phyloP scores from a whole-genome alignment of 2,329 filamentous ascomycete genomes.

The Trichoderma sp. region DNA sequence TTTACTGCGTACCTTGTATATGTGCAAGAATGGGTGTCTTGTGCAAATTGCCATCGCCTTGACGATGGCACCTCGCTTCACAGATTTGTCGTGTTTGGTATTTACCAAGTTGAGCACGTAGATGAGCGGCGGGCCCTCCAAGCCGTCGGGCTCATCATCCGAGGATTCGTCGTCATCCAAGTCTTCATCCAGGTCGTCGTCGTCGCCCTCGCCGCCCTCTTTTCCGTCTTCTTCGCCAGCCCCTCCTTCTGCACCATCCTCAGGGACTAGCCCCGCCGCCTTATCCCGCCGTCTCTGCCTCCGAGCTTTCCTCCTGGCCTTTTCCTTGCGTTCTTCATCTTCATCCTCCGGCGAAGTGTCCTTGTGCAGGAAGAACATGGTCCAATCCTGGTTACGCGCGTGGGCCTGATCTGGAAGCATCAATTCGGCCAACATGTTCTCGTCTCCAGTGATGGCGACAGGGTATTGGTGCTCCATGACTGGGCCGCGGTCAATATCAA shows the following conservation, averaged over 20 bases:
- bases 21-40: conserved; percentile 93
- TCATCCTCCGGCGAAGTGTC: conserved; percentile 83
- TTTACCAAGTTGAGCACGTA: conserved; percentile 98
- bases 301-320: conserved; percentile 49
- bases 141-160: conserved; percentile 63
- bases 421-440: conserved; percentile 95
- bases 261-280: conserved; percentile 46
- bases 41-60: conserved; percentile 99
- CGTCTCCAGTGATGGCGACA: conserved; percentile 89
- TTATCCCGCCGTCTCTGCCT: conserved; percentile 52
- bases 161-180: conserved; percentile 51
- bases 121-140: conserved; percentile 85
- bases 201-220: conserved; percentile 43
- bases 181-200: conserved; percentile 51
- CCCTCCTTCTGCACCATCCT: conserved; percentile 42
- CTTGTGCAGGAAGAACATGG: conserved; percentile 97
- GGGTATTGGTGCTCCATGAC: conserved; percentile 99
- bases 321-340: conserved; percentile 62
- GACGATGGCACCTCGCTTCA: conserved; percentile 88
- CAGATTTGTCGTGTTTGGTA: conserved; percentile 91
- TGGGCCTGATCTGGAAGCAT: conserved; percentile 98
- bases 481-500: conserved; percentile 92
- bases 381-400: conserved; percentile 94
- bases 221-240: conserved; percentile 49
- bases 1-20: conserved; percentile 73